Base-by-base conservation (phyloP, 2,329 filamentous ascomycete genomes). In the Xylariales sp. region DNA sequence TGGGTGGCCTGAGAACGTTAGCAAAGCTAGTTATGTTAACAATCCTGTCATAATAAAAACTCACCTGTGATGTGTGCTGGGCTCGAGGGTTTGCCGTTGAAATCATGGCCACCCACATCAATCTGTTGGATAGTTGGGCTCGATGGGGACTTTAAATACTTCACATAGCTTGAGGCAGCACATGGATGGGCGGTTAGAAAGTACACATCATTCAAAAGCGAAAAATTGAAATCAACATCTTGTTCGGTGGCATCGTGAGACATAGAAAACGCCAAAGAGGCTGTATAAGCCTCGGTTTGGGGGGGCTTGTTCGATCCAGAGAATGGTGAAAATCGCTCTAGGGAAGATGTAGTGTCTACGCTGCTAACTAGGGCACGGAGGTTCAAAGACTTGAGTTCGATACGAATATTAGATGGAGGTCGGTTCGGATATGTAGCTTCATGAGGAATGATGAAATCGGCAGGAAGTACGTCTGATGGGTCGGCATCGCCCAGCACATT, bases 181-280 rank as follows among this genome's bases (percentile, higher is more conserved):
- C 89, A 91, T 0, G 89, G 89, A 71, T 90, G 88, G 0, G 88
- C 88, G 0, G 89, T 90, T 18, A 90, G 86, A 75, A 91, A 91
- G 72, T 85, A 86, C 28, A 90, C 83, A 65, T 91, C 89, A 70
- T 88, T 86, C 5, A 79, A 78, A 9, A 91, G 77, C 0, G 82
- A 74, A 59, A 85, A 82, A 1, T 80, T 81, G 60, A 83, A 72
- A 63, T 83, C 74, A 32, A 77, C 72, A 50, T 77, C 79, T 52
- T 82, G 79, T 0, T 81, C 79, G 1, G 78, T 74, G 1, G 81
- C 78, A 36, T 83, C 82, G 43, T 81, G 77, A 12, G 78, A 78
- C 9, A 85, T 78, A 1, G 75, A 76, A 69, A 85, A 85, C 5
- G 78, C 72, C 5, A 82, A 65, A 5, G 81, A 78, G 5, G 83